A percentile compares a stretch with the other conserved stretches of the same genome.
Evolutionary conservation across 2,329 filamentous ascomycete genomes (phyloP).

Genomic region (Verticillium zaregamsianum): DNA sequence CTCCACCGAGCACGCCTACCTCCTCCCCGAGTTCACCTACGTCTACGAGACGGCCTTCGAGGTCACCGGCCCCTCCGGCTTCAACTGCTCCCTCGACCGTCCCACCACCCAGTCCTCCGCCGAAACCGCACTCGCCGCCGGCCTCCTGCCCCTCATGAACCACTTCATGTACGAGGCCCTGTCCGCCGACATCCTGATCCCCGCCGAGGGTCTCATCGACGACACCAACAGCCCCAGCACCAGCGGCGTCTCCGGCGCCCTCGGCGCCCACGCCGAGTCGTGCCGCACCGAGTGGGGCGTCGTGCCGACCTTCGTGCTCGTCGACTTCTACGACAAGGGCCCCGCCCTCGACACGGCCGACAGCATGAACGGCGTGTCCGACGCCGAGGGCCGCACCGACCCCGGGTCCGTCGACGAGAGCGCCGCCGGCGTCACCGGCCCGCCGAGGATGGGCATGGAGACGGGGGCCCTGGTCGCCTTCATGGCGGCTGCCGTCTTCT

Average conservation of each 20-base stretch:
- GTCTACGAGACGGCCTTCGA: constrained; percentile 73
- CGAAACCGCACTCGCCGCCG: constrained; percentile 48
- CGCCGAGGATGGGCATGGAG: constrained; percentile 18
- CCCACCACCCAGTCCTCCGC: constrained; percentile 49
- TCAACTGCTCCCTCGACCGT: constrained; percentile 68
- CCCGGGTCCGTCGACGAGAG: constrained; percentile 13
- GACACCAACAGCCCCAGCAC: constrained; percentile 63
- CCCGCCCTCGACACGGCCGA: constrained; percentile 68
- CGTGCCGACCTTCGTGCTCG: constrained; percentile 68
- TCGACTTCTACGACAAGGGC: constrained; percentile 76
- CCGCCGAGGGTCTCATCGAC: constrained; percentile 54
- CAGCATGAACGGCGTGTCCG: constrained; percentile 53
- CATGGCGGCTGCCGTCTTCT: constrained; percentile 34
- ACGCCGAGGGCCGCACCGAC: constrained; percentile 27
- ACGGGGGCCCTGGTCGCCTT: constrained; percentile 39
- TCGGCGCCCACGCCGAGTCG: constrained; percentile 47
- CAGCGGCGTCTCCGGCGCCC: constrained; percentile 40
- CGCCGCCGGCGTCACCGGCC: constrained; percentile 11
- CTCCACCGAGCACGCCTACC: constrained; percentile 44
- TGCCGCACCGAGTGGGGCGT: constrained; percentile 57
- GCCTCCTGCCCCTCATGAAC: constrained; percentile 70
- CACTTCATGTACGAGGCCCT: constrained; percentile 68
- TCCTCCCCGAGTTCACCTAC: constrained; percentile 60
- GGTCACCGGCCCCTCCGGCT: constrained; percentile 56
- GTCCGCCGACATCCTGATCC: constrained; percentile 52